Evolutionary conservation across 768 basidiomycete species (phyloP), one percentile per base, ranked within the genome.

Genomic region (Termitomyces eurrhizus): DNA sequence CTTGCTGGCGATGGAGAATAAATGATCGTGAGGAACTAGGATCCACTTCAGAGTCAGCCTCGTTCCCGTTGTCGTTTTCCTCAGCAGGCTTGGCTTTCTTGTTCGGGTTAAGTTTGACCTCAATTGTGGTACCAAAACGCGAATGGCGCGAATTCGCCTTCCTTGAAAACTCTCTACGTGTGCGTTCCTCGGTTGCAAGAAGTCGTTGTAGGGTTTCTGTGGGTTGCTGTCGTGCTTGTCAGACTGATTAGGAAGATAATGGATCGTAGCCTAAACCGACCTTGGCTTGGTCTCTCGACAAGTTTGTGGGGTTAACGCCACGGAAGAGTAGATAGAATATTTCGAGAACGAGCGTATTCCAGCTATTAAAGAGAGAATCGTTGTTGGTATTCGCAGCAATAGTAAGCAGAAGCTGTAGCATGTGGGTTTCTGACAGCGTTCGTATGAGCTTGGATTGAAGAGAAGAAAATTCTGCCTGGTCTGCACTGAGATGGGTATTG

Each of bases 41-140:
- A 16, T 67, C 57, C 32, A 65, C 62, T 50, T 67, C 69, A 32
- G 67, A 58, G 32, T 67, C 70, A n/a, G 65, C 65, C 44, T 68
- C 65, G 57, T 67, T 67, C 46, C 59, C 66, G 29, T 59, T 68
- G 33, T 45, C 66, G 13, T 58, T 56, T 36, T 66, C 36, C 41
- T 39, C 56, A 49, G 48, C 51, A 18, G 61, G 57, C 3, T 58
- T 65, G 48, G 61, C 67, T 56, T 75, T 78, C 71, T 83, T 85
- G 63, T 80, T 82, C 14, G 86, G 72, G 60, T 87, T 89, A 46
- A 90, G 77, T 63, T 80, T 84, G 56, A 99, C 88, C 24, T 89
- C 77, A 64, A 98, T 88, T 9, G 95, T 98, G 2, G 97, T 98
- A 1, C 97, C 97, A 73, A 99, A 99, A 52, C 95, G 87, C 29